Evolutionary conservation across 768 basidiomycete species (phyloP), one percentile per base, ranked within the genome.

Genomic region (Phaeotremella skinneri): DNA sequence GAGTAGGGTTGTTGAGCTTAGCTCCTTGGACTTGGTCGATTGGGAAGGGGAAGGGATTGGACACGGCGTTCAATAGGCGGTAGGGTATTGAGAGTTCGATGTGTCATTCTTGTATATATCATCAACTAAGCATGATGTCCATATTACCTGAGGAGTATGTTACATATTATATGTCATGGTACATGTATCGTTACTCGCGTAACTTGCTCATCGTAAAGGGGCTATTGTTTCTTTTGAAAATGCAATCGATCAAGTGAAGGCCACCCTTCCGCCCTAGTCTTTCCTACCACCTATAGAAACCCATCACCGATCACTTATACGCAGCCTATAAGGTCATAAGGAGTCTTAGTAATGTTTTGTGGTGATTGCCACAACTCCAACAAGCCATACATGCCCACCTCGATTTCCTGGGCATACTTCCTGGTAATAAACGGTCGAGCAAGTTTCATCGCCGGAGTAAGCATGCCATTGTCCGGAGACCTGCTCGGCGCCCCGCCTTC

Each of bases 401-500:
- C 59, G 29, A 74, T 70, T 52, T 74, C 59, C 32, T 58, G 63
- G 30, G 58, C 60, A 55, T 61, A 74, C 25, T 56, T 60, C 60
- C 64, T 63, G 34, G 56, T 43, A 42, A 75, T 67, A 16, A 50
- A 27, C 26, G 63, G 58, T 23, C 73, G 53, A n/a, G 66, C 59
- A 42, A 71, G 48, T 59, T 77, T 77, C 65, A 76, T 72, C 11
- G 76, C 68, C 3, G 76, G 68, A 21, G 76, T 77, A 20, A 72
- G 48, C 59, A 72, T 55, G 14, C 72, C 72, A 47, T 72, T 74
- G 37, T 74, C 76, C 23, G 76, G 72, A 9, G 66, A 67, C 68
- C 69, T 73, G 52, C 4, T 31, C 42, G 20, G 30, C 13, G 55
- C 23, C 32, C 11, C 23, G 7, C n/a, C n/a, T n/a, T 17, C 7